Conservation (phyloP, 2,329 filamentous ascomycete species). For the Madurella fahalii region DNA sequence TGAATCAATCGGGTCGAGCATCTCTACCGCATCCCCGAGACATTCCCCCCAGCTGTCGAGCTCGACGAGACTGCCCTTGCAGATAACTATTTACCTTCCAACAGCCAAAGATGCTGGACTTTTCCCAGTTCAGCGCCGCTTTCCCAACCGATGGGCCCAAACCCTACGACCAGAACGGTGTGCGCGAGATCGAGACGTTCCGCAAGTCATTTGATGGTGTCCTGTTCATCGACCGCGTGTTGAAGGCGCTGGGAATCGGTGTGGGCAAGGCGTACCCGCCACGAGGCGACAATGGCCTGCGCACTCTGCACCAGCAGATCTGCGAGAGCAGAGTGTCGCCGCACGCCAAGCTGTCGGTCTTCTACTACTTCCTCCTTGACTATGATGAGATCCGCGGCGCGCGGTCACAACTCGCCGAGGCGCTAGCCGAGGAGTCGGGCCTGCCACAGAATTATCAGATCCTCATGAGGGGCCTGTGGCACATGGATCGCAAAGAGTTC, state of each 20-base stretch:
- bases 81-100: too few species aligned
- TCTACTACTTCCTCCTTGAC: conserved; percentile 82
- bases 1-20: conserved; percentile 11
- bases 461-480: conserved; percentile 79
- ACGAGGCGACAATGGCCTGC: conserved; percentile 61
- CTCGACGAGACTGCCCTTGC: not conserved
- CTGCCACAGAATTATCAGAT: conserved; percentile 73
- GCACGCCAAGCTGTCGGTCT: conserved; percentile 75
- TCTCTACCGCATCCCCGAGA: not conserved
- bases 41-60: conserved; percentile 2
- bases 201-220: conserved; percentile 65
- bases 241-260: conserved; percentile 64
- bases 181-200: conserved; percentile 61
- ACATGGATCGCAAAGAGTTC: conserved; percentile 70
- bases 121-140: conserved; percentile 63
- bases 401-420: conserved; percentile 46
- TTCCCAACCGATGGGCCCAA: conserved; percentile 60
- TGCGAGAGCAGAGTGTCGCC: conserved; percentile 59
- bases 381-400: conserved; percentile 51
- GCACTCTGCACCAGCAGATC: conserved; percentile 66
- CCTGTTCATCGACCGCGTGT: conserved; percentile 76
- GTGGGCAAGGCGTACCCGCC: conserved; percentile 72
- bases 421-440: conserved; percentile 59
- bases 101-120: conserved; percentile 51
- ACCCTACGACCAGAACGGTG: conserved; percentile 57